Conservation (phyloP, 805 yeast genomes). For the Candida boleticola region DNA sequence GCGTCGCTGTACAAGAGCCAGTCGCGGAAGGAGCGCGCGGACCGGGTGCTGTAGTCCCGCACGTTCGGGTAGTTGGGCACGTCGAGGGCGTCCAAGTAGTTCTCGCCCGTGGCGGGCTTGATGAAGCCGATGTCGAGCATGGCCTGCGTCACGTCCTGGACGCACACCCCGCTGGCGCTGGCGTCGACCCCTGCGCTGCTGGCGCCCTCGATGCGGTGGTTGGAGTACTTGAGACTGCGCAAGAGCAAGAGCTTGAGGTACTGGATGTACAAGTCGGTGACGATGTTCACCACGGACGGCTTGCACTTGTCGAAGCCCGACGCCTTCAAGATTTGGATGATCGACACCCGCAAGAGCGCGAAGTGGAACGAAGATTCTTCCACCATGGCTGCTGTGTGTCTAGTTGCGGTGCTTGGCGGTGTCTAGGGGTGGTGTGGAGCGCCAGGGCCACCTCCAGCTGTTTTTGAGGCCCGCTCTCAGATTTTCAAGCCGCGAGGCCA, state of each 20-base stretch:
- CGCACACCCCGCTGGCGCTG: constrained; percentile 2
- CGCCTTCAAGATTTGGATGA: constrained; percentile 64
- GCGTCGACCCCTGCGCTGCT: constrained; percentile 28
- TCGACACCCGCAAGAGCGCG: constrained; percentile 35
- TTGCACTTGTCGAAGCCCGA: constrained; percentile 81
- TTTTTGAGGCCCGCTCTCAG: background rate
- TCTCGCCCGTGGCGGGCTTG: constrained; percentile 45
- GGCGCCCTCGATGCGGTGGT: constrained; percentile 34
- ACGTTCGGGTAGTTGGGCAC: constrained; percentile 13
- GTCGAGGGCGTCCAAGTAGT: constrained; percentile 47
- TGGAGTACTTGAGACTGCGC: constrained; percentile 51
- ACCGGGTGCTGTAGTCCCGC: constrained; percentile 30
- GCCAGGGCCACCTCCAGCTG: too few relatives aligned
- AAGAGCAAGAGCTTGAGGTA: constrained; percentile 54
- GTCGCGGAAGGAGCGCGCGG: constrained; percentile 34
- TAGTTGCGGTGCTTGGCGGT: background rate
- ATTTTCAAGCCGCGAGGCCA: background rate
- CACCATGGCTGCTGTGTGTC: background rate
- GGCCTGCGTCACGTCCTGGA: constrained; percentile 74
- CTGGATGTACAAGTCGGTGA: constrained; percentile 75
- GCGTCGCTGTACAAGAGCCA: constrained; percentile 34
- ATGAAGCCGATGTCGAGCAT: constrained; percentile 61
- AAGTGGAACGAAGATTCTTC: constrained; percentile 27
- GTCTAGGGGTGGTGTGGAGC: background rate
- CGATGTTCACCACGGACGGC: constrained; percentile 65